These are phyloP conservation scores for Clitoria ternatea DNA, from an alignment of 306 rosid genomes.

Conservation along the genomic window DNA sequence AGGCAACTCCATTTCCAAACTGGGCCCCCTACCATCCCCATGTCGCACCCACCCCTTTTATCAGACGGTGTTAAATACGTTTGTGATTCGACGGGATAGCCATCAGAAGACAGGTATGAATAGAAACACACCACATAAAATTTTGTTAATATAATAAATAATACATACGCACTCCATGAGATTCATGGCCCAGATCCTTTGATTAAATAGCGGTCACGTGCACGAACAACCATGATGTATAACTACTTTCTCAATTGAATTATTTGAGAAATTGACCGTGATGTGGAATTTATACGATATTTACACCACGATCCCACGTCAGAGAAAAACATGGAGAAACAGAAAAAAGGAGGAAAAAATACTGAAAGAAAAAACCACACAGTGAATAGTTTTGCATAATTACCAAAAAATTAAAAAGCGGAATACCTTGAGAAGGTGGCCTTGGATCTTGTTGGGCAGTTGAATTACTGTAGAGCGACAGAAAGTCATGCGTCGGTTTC, in stretches of 20 bases:
- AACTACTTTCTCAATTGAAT: slow-evolving; percentile 31
- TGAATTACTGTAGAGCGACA: slow-evolving; percentile 77
- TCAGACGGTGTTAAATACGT: slow-evolving; percentile 45
- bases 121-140: not conserved
- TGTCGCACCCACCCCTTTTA: slow-evolving; percentile 16
- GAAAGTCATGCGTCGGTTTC: slow-evolving; percentile 90
- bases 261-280: slow-evolving; percentile 24
- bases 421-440: slow-evolving; percentile 79
- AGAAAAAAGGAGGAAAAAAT: not conserved
- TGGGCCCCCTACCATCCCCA: slow-evolving; percentile 38
- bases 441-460: slow-evolving; percentile 81
- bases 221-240: slow-evolving; percentile 45
- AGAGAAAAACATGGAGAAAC: not conserved
- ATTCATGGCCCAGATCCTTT: slow-evolving; percentile 64
- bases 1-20: slow-evolving; percentile 23
- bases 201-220: slow-evolving; percentile 82
- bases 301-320: slow-evolving; percentile 31
- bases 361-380: not conserved
- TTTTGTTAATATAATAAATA: slow-evolving; percentile 4
- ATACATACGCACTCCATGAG: slow-evolving; percentile 29
- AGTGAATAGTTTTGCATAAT: slow-evolving; percentile 18
- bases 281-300: slow-evolving; percentile 22
- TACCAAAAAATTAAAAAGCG: slow-evolving; percentile 8
- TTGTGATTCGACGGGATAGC: slow-evolving; percentile 20
- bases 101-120: not conserved